Evolutionary conservation across 2,329 filamentous ascomycete species (phyloP), one percentile per base, ranked within the genome.

Genomic region (Neopestalotiopsis sp.): DNA sequence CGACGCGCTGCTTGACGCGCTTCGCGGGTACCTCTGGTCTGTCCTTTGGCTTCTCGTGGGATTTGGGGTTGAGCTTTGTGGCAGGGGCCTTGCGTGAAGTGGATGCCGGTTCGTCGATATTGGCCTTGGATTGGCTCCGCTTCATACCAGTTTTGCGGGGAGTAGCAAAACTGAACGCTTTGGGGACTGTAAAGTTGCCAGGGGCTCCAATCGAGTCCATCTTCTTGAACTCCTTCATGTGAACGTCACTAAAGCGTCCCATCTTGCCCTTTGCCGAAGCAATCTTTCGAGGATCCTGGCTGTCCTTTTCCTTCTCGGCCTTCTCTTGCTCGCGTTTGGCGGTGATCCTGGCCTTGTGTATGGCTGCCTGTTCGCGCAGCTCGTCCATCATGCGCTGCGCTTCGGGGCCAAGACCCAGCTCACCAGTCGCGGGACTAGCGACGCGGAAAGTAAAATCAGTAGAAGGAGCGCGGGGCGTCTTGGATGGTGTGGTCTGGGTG

Each of bases 201-300:
- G 94, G 86, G 78, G 98, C 95, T 58, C 90, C 93, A 76, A 98
- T 98, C 1, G 95, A 98, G 78, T 97, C 94, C 95, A 98, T 98
- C 85, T 97, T 98, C 82, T 94, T 94, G 83, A 98, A 98, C 76
- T 95, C 89, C 64, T 91, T 90, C 88, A 93, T 92, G 78, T 98
- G 95, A 49, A 89, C 90, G 71, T 94, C 91, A 78, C 94, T 97
- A 82, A 91, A 98, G 60, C 95, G 91, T 63, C 90, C 84, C 65
- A 89, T 87, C 78, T 91, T 95, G 73, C 93, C 91, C 82, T 91
- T 97, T 13, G 95, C 90, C 73, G 90, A 89, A 6, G 92, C 95
- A 76, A 97, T 92, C 79, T 90, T 94, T 72, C 95, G 91, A 49
- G 81, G 82, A 17, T 80, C 77, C 42, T 76, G 84, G 28, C 14